Conservation (phyloP, 768 basidiomycete species). For the Suillus discolor region DNA sequence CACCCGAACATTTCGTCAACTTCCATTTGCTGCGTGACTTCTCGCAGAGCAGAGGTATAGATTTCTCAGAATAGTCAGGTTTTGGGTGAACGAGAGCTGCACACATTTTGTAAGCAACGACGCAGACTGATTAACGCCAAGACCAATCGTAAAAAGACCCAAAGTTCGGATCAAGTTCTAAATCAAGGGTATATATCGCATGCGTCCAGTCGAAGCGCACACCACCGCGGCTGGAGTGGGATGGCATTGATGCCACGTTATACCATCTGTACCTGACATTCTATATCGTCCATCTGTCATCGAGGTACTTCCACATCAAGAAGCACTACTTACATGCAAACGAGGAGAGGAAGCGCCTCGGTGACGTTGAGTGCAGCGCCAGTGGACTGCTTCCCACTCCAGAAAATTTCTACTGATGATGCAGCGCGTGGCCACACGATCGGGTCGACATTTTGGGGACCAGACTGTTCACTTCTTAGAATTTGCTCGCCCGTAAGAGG, state of each 20-base stretch:
- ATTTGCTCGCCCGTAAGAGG: constrained; percentile 51
- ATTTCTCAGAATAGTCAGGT: not conserved
- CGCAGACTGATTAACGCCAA: not conserved
- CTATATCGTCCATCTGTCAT: no score
- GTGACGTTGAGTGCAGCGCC: constrained; percentile 36
- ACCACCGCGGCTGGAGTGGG: constrained; percentile 71
- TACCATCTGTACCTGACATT: constrained; percentile 63
- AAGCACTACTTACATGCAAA: constrained; percentile 46
- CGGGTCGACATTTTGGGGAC: constrained; percentile 66
- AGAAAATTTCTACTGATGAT: constrained; percentile 74
- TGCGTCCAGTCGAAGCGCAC: constrained; percentile 60
- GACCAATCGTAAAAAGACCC: not conserved
- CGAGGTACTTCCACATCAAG: constrained; percentile 23
- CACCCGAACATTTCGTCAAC: not conserved
- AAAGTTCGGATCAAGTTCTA: not conserved
- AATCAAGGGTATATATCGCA: constrained; percentile 48
- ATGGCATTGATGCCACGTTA: constrained; percentile 62
- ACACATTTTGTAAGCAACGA: not conserved
- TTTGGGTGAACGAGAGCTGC: not conserved
- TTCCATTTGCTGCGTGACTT: no score
- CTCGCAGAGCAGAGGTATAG: no score
- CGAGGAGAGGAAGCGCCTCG: constrained; percentile 57
- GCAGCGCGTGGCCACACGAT: constrained; percentile 76
- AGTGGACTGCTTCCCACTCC: constrained; percentile 51
- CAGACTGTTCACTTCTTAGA: constrained; percentile 76